A percentile compares a stretch with the other conserved stretches of the same genome.
Evolutionary conservation across 768 basidiomycete species (phyloP).

Genomic region (Wakefieldia striispora): DNA sequence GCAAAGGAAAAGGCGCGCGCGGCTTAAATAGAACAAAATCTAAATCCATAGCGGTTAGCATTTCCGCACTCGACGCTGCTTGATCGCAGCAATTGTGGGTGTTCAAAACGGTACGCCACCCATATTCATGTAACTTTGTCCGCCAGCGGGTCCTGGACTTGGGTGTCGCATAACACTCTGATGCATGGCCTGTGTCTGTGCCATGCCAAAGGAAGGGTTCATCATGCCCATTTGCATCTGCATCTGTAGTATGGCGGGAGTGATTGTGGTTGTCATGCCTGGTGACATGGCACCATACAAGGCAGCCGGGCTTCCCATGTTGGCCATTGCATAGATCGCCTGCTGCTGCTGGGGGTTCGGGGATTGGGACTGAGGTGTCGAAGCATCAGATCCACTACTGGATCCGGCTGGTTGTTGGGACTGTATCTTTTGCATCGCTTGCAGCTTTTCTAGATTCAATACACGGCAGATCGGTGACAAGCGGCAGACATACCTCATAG

Average conservation of each 20-base stretch:
- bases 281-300: constrained; percentile 33
- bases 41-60: constrained; percentile 20
- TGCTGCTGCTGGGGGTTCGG: constrained; percentile 45
- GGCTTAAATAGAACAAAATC: constrained; percentile 24
- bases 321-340: constrained; percentile 44
- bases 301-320: constrained; percentile 45
- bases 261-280: constrained; percentile 28
- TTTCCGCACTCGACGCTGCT: constrained; percentile 8
- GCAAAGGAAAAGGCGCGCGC: constrained; percentile 4
- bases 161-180: constrained; percentile 84
- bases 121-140: constrained; percentile 46
- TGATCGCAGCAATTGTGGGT: constrained; percentile 7
- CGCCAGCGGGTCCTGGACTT: constrained; percentile 55
- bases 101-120: constrained; percentile 33
- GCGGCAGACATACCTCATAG: constrained; percentile 63
- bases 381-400: constrained; percentile 26
- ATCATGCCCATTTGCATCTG: constrained; percentile 49
- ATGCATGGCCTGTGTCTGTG: constrained; percentile 74
- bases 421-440: constrained; percentile 76
- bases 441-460: constrained; percentile 49
- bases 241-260: constrained; percentile 41
- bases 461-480: not conserved
- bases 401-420: constrained; percentile 28
- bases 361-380: constrained; percentile 38
- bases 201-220: constrained; percentile 48